Base-by-base conservation (phyloP, 2,329 filamentous ascomycete genomes). In the Coniochaeta prunicola region DNA sequence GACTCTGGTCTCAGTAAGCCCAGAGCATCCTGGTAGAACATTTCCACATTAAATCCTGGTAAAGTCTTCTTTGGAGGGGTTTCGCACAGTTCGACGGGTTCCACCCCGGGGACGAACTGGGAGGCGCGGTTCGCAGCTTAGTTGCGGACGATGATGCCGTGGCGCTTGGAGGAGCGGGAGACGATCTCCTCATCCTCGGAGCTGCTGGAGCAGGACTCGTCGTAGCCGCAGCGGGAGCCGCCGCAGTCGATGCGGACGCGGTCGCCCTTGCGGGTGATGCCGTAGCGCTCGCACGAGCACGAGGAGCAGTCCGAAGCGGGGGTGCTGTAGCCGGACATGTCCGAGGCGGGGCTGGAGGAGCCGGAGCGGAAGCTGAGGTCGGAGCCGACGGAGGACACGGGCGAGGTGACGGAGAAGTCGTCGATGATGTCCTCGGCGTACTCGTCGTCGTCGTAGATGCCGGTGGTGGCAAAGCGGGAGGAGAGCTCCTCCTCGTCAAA, bases 221-320 rank as follows among this genome's bases (percentile, higher is more conserved):
- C 84, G 77, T 90, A 94, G 69, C 91, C 90, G 77, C 93, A 97
- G 72, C 91, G 88, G 62, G 86, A 80, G 66, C 93, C 93, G 67
- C 92, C 92, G 71, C 93, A 97, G 84, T 97, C 92, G 74, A 97
- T 86, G 84, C 93, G 94, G 83, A 97, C 89, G 69, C 92, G 88
- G 75, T 96, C 89, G 71, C 92, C 92, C 74, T 88, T 87, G 77
- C 92, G 90, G 64, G 92, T 97, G 80, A 97, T 96, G 68, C 92
- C 93, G 80, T 94, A 97, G 78, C 92, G 90, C 76, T 97, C 91
- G 78, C 93, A 97, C 64, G 88, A 92, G 85, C 94, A 97, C 73
- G 82, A 83, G 69, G 83, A 87, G 76, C 85, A 86, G 69, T 89
- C 89, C 57, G 89, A 91, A 75, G 81, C 82, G 63, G 89, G 89